A percentile compares a stretch with the other conserved stretches of the same genome.
These are phyloP conservation scores for Volvox carteri DNA, from an alignment of 163 green algal genomes.

Conservation along the genomic window DNA sequence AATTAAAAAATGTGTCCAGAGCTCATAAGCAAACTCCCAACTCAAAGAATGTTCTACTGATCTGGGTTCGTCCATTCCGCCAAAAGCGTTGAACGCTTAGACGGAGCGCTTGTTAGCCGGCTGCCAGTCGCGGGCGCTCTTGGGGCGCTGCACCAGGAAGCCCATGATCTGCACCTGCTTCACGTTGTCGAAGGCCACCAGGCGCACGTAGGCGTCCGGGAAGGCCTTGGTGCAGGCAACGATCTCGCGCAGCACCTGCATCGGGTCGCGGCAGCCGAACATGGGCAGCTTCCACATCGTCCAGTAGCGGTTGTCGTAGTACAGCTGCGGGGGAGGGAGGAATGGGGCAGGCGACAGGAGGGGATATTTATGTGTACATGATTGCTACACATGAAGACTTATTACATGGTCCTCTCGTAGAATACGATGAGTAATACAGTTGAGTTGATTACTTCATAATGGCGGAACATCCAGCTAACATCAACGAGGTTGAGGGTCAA, in stretches of 20 bases:
- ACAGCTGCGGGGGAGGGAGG: conserved; percentile 66
- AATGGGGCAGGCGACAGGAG: not conserved
- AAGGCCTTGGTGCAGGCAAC: conserved; percentile 81
- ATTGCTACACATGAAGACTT: not conserved
- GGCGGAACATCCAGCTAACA: not conserved
- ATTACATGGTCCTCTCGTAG: not conserved
- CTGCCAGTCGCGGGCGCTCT: conserved; percentile 77
- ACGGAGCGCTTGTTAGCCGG: conserved; percentile 55
- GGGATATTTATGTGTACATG: not conserved
- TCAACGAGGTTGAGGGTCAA: not conserved
- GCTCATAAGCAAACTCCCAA: no score
- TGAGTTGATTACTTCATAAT: not conserved
- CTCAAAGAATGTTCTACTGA: not conserved
- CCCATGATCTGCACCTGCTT: conserved; percentile 89
- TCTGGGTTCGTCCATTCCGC: not conserved
- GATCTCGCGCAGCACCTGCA: conserved; percentile 88
- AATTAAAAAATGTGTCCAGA: no score
- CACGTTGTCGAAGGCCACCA: conserved; percentile 81
- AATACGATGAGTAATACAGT: not conserved
- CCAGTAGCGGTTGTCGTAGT: conserved; percentile 98
- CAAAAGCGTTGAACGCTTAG: conserved; percentile 12
- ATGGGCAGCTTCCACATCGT: conserved; percentile 99
- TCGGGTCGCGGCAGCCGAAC: conserved; percentile 95
- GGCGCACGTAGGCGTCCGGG: conserved; percentile 92
- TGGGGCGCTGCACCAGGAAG: conserved; percentile 94